Base-by-base conservation (phyloP, 2,329 filamentous ascomycete genomes). In the Beauveria sp. region DNA sequence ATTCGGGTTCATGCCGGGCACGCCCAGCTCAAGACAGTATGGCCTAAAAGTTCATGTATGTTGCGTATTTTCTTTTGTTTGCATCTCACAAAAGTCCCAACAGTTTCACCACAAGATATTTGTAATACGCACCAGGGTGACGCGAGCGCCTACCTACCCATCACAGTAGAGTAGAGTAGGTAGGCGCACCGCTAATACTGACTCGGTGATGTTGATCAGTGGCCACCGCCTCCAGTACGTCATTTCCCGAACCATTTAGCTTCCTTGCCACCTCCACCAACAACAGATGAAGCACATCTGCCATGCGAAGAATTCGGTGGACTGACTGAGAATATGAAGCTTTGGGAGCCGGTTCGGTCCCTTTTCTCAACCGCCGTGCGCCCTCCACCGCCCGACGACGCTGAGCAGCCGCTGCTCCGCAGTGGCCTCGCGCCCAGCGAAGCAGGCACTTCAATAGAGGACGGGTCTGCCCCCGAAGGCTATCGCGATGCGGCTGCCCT, bases 381-480 rank as follows among this genome's bases (percentile, higher is more conserved):
- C n/a, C 31, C 55, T 24, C 43, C 31, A 26, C 10, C 26, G 20
- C 7, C 45, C 5, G 28, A 43, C 5, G 28, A 43, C 16, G 49
- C 84, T 74, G 0, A 83, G 84, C 68, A 85, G 85, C 0, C 84
- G 83, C 65, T 83, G 80, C 0, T 75, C 78, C 67, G 85, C 79
- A 40, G 87, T 80, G 0, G 83, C 85, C 66, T 87, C 87, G 0
- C 84, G 83, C 14, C 48, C 6, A 34, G 22, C 34, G 57, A 52
- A 43, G 40, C 48, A 14, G 24, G 24, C 6, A 28, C 48, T 10
- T 31, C 48, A 20, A 10, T 22, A 8, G 42, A 20, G 3, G 60
- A 61, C 12, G 45, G 16, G n/a, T 22, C 42, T 8, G 8, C 31
- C 8, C 20, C 42, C n/a, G 38, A 49, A 26, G 45, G 43, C 5